Percentiles rank a stretch among this genome's conserved stretches.
phyloP scores from a whole-genome alignment of 495 filamentous ascomycete genomes.

The Annulohypoxylon stygium region DNA sequence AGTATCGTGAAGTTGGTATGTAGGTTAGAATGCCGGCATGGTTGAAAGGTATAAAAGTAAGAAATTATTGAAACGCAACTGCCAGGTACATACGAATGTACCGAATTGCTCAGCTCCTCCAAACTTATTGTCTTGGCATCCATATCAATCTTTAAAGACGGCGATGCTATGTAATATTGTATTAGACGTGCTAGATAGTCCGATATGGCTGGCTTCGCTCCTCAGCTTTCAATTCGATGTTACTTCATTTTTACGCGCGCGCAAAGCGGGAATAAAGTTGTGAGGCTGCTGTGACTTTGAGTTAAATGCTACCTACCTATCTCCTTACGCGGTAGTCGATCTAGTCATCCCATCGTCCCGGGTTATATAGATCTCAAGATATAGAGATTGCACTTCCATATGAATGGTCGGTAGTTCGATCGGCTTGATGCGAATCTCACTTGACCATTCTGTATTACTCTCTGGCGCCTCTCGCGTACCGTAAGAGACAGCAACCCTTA shows the following conservation, averaged over 20 bases:
- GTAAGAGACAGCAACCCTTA: not conserved
- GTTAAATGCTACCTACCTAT: conserved; percentile 25
- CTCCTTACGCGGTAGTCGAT: conserved; percentile 23
- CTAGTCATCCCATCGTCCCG: conserved; percentile 27
- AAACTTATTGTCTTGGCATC: conserved; percentile 50
- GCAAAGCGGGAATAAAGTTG: conserved; percentile 23
- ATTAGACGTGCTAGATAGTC: conserved; percentile 22
- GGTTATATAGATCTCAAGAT: conserved; percentile 22
- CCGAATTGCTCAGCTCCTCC: conserved; percentile 29
- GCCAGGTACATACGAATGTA: not conserved
- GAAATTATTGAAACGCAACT: not conserved
- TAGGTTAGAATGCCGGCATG: not conserved
- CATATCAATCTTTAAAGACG: conserved; percentile 28
- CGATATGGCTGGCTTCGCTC: conserved; percentile 39
- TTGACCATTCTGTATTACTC: not conserved
- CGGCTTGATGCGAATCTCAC: conserved; percentile 2
- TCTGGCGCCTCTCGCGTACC: not conserved
- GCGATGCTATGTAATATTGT: not conserved
- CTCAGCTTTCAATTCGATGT: conserved; percentile 36
- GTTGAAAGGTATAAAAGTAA: not conserved
- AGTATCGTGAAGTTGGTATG: not conserved
- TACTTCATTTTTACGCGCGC: not conserved
- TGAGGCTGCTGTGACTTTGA: conserved; percentile 28
- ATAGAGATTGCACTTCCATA: not conserved
- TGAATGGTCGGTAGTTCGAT: conserved; percentile 2